Base-by-base conservation (phyloP, 192 early-diverging fungal species). In the Coemansia sp. region DNA sequence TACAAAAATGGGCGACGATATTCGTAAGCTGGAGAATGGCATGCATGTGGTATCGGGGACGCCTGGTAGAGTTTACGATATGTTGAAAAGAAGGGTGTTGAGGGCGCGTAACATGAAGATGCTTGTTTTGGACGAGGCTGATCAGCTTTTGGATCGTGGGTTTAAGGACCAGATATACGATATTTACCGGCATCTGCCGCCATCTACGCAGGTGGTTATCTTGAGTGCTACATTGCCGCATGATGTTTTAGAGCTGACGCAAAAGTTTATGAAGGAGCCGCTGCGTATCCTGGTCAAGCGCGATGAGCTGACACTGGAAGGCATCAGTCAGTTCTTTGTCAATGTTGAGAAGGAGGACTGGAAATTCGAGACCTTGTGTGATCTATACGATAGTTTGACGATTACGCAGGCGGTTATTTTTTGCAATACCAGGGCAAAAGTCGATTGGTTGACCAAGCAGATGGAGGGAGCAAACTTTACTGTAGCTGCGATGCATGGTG, bases 401-500 rank as follows among this genome's bases (percentile, higher is more conserved):
- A 93, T 97, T 62, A 96, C 95, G n/a, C 96, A 98, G 66, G 96
- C 96, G 28, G 95, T 98, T 25, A 98, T 98, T 60, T 98, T 98
- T 71, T 96, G 94, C 83, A 98, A 98, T 81, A 96, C 94, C 2
- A 86, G 94, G 36, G 87, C 93, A 73, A 98, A 97, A 87, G 93
- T 98, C 51, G 97, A 99, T 72, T 97, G 95, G 95, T 84, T 99
- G 55, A 93, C 97, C 28, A 90, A 90, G 59, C 94, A 97, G 76
- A 95, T 99, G 93, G 87, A 93, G 59, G 92, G 92, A 55, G 90
- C 91, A n/a, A 94, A 98, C 68, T 99, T 99, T 70, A 97, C 97
- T 8, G 96, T 99, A 3, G 93, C 96, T 7, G 86, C 97, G 16
- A 97, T 99, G 97, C 97, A 99, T 78, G 97, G 96, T 75, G 97